Percentiles rank a stretch among this genome's conserved stretches.
Evolutionary conservation across 306 rosid species (phyloP).

Genomic region (Fragaria vesca): DNA sequence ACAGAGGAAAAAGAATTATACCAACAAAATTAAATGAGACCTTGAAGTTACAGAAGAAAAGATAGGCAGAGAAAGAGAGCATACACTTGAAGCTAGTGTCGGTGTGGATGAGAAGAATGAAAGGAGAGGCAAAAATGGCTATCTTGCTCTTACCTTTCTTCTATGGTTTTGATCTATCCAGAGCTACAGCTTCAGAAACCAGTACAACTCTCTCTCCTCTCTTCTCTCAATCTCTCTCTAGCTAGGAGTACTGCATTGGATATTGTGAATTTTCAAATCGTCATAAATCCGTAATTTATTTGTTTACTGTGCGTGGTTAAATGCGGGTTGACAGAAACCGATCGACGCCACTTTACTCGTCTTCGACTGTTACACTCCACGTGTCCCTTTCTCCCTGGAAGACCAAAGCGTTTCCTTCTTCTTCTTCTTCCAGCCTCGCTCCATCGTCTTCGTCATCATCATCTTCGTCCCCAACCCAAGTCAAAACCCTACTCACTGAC

Average conservation of each 20-base stretch:
- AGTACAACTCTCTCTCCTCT: background rate
- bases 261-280: slow-evolving; percentile 8
- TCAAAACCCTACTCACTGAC: slow-evolving; percentile 46
- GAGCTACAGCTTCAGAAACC: background rate
- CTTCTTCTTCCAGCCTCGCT: background rate
- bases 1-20: background rate
- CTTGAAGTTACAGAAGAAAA: background rate
- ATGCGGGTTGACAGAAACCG: slow-evolving; percentile 50
- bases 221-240: background rate
- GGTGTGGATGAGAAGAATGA: slow-evolving; percentile 17
- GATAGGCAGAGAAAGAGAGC: background rate
- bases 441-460: background rate
- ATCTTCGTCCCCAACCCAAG: slow-evolving; percentile 28
- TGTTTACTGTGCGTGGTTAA: slow-evolving; percentile 50
- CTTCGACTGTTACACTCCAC: slow-evolving; percentile 40
- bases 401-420: slow-evolving; percentile 27
- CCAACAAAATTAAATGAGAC: slow-evolving; percentile 7
- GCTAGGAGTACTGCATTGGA: slow-evolving; percentile 6
- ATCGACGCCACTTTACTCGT: slow-evolving; percentile 37
- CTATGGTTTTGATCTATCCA: slow-evolving; percentile 2
- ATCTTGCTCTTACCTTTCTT: background rate
- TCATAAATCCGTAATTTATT: slow-evolving; percentile 52
- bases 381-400: slow-evolving; percentile 29
- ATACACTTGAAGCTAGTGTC: slow-evolving; percentile 20
- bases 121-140: background rate